Evolutionary conservation across 164 flowering plant species (phyloP), one percentile per base, ranked within the genome.

Genomic region (Liquidambar formosana): DNA sequence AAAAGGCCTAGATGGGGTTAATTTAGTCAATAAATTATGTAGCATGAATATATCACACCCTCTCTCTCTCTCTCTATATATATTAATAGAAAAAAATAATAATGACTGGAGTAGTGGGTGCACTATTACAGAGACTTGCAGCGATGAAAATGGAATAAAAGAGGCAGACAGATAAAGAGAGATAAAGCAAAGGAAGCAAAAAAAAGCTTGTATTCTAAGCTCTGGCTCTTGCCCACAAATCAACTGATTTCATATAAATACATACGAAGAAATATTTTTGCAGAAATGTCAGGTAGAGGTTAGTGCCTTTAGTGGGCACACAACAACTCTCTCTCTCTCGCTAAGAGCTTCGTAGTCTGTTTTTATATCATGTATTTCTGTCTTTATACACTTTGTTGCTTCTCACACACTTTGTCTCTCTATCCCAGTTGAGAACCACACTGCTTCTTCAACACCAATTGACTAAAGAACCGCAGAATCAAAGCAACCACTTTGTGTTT

Each of bases 261-360:
- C 22, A 8, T 18, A 14, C 14, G 23, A 46, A 25, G 21, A 3
- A 21, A 43, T 59, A 5, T 13, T 73, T 71, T n/a, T 28, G 57
- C 69, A 59, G 69, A 70, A 71, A 68, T 78, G 78, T 78, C 81
- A 75, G 81, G 60, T 38, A n/a, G 25, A 47, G 63, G 27, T 59
- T 33, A 58, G 63, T 64, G 69, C 59, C 13, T 27, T n/a, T 26
- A 19, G 63, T 23, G 54, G 54, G 45, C 47, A 53, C 47, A 64
- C 47, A 63, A 9, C 57, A 44, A 67, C 57, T 61, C 62, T 56
- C 66, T 51, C 49, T 49, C 15, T 53, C 38, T 22, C 48, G 25
- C 45, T 63, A n/a, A n/a, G n/a, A n/a, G n/a, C n/a, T 57, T 66
- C 63, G 1, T 4, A 12, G 21, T 54, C 19, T 26, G 45, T 19